Base-by-base conservation (phyloP, 164 flowering plant genomes). In the Sextonia rubra region DNA sequence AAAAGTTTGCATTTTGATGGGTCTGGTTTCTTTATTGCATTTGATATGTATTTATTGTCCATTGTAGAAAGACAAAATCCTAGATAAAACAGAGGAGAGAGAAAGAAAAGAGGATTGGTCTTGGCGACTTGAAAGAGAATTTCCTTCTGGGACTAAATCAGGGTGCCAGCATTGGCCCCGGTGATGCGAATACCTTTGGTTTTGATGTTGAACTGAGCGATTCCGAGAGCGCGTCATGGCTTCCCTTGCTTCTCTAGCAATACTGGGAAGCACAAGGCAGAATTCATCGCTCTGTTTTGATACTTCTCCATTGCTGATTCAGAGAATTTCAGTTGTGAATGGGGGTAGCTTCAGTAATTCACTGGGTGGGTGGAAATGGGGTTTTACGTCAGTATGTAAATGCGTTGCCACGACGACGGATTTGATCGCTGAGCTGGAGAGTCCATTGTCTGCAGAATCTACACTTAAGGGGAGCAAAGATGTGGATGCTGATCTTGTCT, bases 181-280 rank as follows among this genome's bases (percentile, higher is more conserved):
- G 37, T 17, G 27, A 15, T 25, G 17, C 30, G 7, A 17, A 64
- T 15, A 30, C n/a, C 12, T 32, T 18, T 60, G 20, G 55, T 64
- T 48, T 71, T 48, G 61, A 62, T 72, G 69, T 48, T 44, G 47
- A 24, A 49, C 24, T 63, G 25, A 27, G 68, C 2, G 25, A 15
- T 27, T 32, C 48, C 25, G 23, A 25, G 37, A 65, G 70, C 1
- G n/a, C 58, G 11, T 47, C 56, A 61, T 90, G 94, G 85, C 88
- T 83, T 82, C 88, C 44, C 77, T 89, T 76, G 88, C 94, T 83
- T 92, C 97, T 79, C 84, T 88, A 4, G 91, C 85, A 37, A 87
- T 85, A 75, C 80, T 90, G 80, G 97, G 97, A 74, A 84, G 86
- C 70, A 73, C 80, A 1, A 80, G 85, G 69, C 75, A 79, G n/a